phyloP scores from a whole-genome alignment of 2,329 filamentous ascomycete genomes.

The Neofusicoccum ribis region DNA sequence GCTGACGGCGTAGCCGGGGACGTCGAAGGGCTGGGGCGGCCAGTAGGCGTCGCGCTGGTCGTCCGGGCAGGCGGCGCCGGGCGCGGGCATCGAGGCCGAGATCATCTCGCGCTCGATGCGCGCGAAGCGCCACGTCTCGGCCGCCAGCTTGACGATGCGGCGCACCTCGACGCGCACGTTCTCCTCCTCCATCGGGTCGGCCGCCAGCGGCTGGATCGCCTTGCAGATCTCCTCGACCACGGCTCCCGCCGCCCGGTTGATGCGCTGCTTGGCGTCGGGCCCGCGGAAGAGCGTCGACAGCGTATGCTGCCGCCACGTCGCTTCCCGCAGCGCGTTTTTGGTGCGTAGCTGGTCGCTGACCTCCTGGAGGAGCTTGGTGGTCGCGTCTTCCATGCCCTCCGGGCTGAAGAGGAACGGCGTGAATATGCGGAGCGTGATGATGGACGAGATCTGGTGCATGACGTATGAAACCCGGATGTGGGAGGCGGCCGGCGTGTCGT shows the following conservation, averaged over 20 bases:
- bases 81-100: slow-evolving; percentile 50
- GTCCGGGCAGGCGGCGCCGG: slow-evolving; percentile 28
- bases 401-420: slow-evolving; percentile 60
- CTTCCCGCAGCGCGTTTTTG: slow-evolving; percentile 58
- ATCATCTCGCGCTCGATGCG: slow-evolving; percentile 59
- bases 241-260: slow-evolving; percentile 55
- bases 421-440: slow-evolving; percentile 58
- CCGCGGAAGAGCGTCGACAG: slow-evolving; percentile 59
- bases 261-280: slow-evolving; percentile 57
- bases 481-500: slow-evolving; percentile 52
- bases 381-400: slow-evolving; percentile 38
- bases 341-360: slow-evolving; percentile 58
- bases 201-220: slow-evolving; percentile 55
- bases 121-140: slow-evolving; percentile 60
- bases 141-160: slow-evolving; percentile 58
- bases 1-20: slow-evolving; percentile 27
- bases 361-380: slow-evolving; percentile 47
- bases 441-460: slow-evolving; percentile 57
- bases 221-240: slow-evolving; percentile 60
- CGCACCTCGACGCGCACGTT: slow-evolving; percentile 53
- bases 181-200: slow-evolving; percentile 53
- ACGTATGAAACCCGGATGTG: slow-evolving; percentile 56
- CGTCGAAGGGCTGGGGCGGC: slow-evolving; percentile 37
- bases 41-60: slow-evolving; percentile 39
- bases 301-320: slow-evolving; percentile 60